phyloP scores from a whole-genome alignment of 2,329 filamentous ascomycete genomes.

The Fusarium pseudocircinatum region DNA sequence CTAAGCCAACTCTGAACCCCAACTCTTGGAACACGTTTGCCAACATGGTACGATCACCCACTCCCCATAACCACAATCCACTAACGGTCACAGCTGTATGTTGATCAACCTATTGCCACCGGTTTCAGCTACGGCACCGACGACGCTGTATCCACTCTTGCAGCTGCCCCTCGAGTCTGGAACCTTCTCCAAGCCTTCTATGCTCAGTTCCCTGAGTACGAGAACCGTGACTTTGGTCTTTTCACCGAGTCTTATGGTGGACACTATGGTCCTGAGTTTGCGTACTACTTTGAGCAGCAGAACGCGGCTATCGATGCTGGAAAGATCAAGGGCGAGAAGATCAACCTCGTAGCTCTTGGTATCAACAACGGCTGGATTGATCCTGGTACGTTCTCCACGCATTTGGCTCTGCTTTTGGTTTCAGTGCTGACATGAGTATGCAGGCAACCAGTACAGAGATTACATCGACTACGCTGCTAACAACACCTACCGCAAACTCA shows the following conservation, averaged over 20 bases:
- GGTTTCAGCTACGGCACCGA: constrained; percentile 44
- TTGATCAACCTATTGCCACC: constrained; percentile 66
- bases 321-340: constrained; percentile 50
- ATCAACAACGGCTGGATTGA: constrained; percentile 68
- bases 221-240: constrained; percentile 64
- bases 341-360: constrained; percentile 61
- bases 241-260: constrained; percentile 66
- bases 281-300: constrained; percentile 63
- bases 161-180: constrained; percentile 55
- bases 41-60: constrained; percentile 56
- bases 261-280: constrained; percentile 66
- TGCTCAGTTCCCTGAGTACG: constrained; percentile 69
- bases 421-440: fast-evolving
- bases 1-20: constrained; percentile 58
- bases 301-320: constrained; percentile 62
- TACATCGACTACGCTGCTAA: constrained; percentile 46
- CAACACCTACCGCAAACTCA: constrained; percentile 46
- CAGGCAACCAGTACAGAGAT: constrained; percentile 41
- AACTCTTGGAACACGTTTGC: constrained; percentile 70
- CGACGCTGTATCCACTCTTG: constrained; percentile 38
- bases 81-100: constrained; percentile 60
- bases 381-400: constrained; percentile 33
- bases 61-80: fast-evolving
- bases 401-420: fast-evolving
- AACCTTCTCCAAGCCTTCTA: constrained; percentile 69